These are phyloP conservation scores for Diaporthe sp. DNA, from an alignment of 2,329 filamentous ascomycete species.

Conservation along the genomic window DNA sequence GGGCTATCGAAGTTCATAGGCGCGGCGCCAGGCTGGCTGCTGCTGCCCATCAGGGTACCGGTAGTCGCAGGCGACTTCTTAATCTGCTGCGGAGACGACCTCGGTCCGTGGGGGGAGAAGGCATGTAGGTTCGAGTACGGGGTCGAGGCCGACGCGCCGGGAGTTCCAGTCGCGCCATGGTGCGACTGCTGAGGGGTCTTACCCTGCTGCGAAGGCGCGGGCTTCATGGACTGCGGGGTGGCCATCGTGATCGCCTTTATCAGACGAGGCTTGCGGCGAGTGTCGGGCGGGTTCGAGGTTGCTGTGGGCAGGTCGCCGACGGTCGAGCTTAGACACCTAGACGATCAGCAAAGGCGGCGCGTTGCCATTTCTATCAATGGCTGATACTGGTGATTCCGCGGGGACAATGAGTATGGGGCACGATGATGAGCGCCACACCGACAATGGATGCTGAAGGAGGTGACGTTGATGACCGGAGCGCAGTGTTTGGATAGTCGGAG, in stretches of 20 bases:
- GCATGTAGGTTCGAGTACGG: constrained; percentile 69
- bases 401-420: background rate
- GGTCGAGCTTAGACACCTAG: constrained; percentile 7
- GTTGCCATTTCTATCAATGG: background rate
- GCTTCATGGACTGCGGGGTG: constrained; percentile 65
- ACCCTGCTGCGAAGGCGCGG: constrained; percentile 64
- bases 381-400: too few species aligned
- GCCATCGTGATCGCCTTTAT: constrained; percentile 53
- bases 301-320: background rate
- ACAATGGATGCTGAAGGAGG: background rate
- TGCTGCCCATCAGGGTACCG: constrained; percentile 59
- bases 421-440: background rate
- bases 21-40: constrained; percentile 33
- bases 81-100: constrained; percentile 74
- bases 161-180: constrained; percentile 67
- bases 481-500: background rate
- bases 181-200: constrained; percentile 62
- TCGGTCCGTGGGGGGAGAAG: constrained; percentile 70
- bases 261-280: background rate
- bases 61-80: constrained; percentile 73
- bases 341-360: constrained; percentile 2
- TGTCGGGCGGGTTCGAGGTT: background rate
- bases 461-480: constrained; percentile 2
- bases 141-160: constrained; percentile 77
- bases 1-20: constrained; percentile 73